A percentile compares a stretch with the other conserved stretches of the same genome.
Conservation (phyloP, 768 basidiomycete species). For the Naematelia encephala region DNA sequence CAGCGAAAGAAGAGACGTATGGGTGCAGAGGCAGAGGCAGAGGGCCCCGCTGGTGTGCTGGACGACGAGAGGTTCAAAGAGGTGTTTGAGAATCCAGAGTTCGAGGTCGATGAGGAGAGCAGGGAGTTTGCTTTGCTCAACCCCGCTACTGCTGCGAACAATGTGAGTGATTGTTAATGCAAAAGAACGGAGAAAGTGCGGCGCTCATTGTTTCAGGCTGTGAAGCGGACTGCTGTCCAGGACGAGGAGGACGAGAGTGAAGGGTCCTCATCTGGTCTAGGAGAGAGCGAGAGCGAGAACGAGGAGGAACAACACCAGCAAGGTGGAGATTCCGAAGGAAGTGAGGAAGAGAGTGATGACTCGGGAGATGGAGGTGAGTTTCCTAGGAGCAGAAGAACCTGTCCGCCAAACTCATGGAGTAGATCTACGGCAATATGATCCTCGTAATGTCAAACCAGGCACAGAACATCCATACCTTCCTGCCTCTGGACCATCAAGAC, state of each 20-base stretch:
- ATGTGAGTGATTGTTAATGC: conserved; percentile 48
- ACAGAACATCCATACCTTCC: conserved; percentile 4
- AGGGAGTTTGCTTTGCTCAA: conserved; percentile 90
- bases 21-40: conserved; percentile 9
- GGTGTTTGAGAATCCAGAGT: conserved; percentile 87
- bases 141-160: conserved; percentile 68
- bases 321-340: conserved; percentile 9
- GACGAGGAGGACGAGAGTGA: conserved; percentile 87
- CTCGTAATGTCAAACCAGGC: conserved; percentile 33
- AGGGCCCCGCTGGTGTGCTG: conserved; percentile 20
- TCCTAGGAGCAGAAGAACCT: too few relatives aligned
- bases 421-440: conserved; percentile 46
- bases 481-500: conserved; percentile 5
- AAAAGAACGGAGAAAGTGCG: too few relatives aligned
- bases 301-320: conserved; percentile 22
- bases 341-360: conserved; percentile 7
- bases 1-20: conserved; percentile 50
- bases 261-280: conserved; percentile 50
- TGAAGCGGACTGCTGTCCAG: conserved; percentile 74
- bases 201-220: conserved; percentile 24
- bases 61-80: conserved; percentile 84
- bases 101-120: conserved; percentile 80
- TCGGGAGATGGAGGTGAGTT: conserved; percentile 18
- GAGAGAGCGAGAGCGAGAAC: conserved; percentile 23
- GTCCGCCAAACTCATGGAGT: background rate